Evolutionary conservation across 441 rosid genomes (phyloP), one percentile per base, ranked within the genome.

Genomic region (Jatropha multifida): DNA sequence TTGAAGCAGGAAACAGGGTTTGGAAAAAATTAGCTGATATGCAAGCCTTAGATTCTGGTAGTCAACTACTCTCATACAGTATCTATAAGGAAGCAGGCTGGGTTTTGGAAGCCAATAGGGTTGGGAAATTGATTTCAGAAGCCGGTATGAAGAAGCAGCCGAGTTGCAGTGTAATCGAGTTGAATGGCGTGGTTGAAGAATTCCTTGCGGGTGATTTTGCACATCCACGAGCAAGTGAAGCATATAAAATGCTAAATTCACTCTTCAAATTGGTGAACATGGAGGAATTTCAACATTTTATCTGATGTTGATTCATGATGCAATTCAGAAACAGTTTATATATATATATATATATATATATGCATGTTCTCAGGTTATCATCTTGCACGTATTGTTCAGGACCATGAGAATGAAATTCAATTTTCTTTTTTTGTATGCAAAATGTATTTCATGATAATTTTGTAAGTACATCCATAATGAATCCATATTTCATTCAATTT

Each of bases 81-180:
- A 81, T 83, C 10, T 83, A 76, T 38, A 81, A 62, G 72, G 84
- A 83, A 81, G 84, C 84, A 48, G 84, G 86, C 40, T 74, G 84
- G 76, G 79, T 76, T 59, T 40, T 58, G 56, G 79, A 81, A 70
- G 86, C 86, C 3, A 74, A 46, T 38, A 49, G 58, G 60, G 80
- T 79, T 11, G 76, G 86, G 18, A 78, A 76, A 71, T 20, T 59
- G 70, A 73, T 83, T 20, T 72, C 82, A 0, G 82, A 78, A 41
- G 41, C 77, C 14, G 67, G 79, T 52, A 66, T 79, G 80, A 86
- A 88, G 81, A 86, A 78, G 63, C 73, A 71, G 0, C 91, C 91
- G 0, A 89, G 88, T 23, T 76, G 88, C 69, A 88, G 91, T 66
- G 77, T 75, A 76, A 82, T 86, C 48, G 87, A 88, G 20, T 83